Percentiles rank a stretch among this genome's conserved stretches.
These are phyloP conservation scores for Podosphaera fusca DNA, from an alignment of 2,329 filamentous ascomycete genomes.

Conservation along the genomic window DNA sequence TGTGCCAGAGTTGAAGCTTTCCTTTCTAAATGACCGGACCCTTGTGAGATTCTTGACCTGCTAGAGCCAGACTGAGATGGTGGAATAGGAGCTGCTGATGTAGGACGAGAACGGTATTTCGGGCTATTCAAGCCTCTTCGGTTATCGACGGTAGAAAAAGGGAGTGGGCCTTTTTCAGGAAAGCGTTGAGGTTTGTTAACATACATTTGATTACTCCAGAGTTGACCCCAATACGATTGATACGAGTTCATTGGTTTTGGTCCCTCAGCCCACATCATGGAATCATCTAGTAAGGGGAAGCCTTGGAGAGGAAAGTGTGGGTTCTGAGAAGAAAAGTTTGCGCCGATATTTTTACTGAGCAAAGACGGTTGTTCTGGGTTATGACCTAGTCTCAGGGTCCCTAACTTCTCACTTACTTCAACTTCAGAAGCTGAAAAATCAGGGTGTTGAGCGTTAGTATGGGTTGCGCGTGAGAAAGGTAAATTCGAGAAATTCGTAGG, in stretches of 20 bases:
- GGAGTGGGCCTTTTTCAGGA: conserved; percentile 12
- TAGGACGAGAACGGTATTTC: conserved; percentile 13
- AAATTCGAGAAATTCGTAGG: conserved; percentile 22
- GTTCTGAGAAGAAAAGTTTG: conserved; percentile 12
- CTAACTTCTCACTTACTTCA: conserved; percentile 13
- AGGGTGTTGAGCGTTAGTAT: conserved; percentile 19
- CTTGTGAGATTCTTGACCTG: conserved; percentile 12
- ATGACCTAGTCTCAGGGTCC: conserved; percentile 8
- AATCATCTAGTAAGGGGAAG: conserved; percentile 8
- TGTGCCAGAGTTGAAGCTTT: conserved; percentile 12
- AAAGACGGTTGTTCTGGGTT: conserved; percentile 11
- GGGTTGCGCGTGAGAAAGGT: conserved; percentile 24
- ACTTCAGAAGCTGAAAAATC: conserved; percentile 10
- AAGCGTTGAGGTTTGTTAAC: conserved; percentile 11
- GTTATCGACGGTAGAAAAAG: conserved; percentile 15
- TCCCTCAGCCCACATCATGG: conserved; percentile 13
- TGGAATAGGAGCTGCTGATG: conserved; percentile 12
- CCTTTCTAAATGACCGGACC: conserved; percentile 11
- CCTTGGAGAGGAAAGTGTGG: conserved; percentile 9
- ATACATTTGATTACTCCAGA: conserved; percentile 14
- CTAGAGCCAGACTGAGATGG: conserved; percentile 12
- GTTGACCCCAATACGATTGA: conserved; percentile 11
- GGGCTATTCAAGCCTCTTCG: conserved; percentile 14
- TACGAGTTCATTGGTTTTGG: conserved; percentile 10
- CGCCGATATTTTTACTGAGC: conserved; percentile 5